phyloP scores from a whole-genome alignment of 306 rosid genomes.

The Casuarina equisetifolia region DNA sequence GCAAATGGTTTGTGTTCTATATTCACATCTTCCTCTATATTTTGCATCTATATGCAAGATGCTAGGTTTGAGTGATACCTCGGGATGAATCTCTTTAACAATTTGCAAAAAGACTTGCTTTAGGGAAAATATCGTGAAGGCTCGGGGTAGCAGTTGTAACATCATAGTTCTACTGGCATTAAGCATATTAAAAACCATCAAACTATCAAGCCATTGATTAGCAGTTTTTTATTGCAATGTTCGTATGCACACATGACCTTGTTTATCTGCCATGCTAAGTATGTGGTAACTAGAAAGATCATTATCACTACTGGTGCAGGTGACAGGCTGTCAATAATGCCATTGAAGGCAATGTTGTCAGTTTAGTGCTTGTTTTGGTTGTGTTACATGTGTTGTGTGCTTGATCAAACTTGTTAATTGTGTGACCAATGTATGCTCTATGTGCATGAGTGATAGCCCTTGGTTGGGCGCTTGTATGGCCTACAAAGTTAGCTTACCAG shows the following conservation, averaged over 20 bases:
- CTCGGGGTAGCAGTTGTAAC: too few relatives aligned
- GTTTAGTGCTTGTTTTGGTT: background rate
- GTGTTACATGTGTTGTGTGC: background rate
- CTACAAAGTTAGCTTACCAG: background rate
- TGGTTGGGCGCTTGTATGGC: background rate
- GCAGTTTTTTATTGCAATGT: background rate
- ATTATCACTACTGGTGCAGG: background rate
- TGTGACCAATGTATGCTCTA: conserved; percentile 3
- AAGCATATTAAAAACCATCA: background rate
- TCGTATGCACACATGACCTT: background rate
- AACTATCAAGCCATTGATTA: background rate
- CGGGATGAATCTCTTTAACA: background rate
- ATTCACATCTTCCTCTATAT: conserved; percentile 14
- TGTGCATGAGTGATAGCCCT: background rate
- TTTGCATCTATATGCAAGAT: background rate
- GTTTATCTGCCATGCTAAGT: background rate
- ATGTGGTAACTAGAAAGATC: background rate
- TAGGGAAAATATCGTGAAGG: background rate
- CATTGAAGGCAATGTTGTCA: background rate
- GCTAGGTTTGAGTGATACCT: background rate
- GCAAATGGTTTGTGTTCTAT: conserved; percentile 25
- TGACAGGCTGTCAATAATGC: background rate
- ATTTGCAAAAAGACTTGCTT: background rate
- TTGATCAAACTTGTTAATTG: conserved; percentile 16
- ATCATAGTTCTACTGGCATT: background rate